Conservation (phyloP, 1,284 basidiomycete species). For the Peniophora sp. region DNA sequence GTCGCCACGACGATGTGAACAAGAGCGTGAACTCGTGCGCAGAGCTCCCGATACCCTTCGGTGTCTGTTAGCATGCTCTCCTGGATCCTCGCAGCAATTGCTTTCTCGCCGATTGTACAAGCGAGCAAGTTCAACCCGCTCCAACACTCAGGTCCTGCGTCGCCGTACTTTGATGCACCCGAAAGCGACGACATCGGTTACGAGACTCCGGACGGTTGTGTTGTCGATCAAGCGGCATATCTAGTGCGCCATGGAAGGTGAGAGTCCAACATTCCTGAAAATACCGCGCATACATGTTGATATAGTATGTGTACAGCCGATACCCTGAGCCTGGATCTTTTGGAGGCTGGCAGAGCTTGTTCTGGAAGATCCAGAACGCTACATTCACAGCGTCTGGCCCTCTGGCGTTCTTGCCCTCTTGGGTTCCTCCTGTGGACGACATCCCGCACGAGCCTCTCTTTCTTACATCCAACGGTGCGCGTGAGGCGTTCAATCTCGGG, state of each 20-base stretch:
- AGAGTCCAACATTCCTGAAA: slow-evolving; percentile 9
- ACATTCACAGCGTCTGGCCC: slow-evolving; percentile 30
- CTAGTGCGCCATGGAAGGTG: slow-evolving; percentile 35
- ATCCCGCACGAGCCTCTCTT: slow-evolving; percentile 28
- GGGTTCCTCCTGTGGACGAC: slow-evolving; percentile 33
- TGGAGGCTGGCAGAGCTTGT: slow-evolving; percentile 28
- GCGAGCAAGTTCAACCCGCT: slow-evolving; percentile 25
- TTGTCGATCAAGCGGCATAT: slow-evolving; percentile 36
- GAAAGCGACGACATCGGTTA: slow-evolving; percentile 23
- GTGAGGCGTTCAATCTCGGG: slow-evolving; percentile 31
- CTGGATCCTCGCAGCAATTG: not conserved
- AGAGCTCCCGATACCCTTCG: too few relatives aligned
- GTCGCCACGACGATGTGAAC: too few relatives aligned
- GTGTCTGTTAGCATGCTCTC: not conserved
- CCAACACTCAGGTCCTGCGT: slow-evolving; percentile 32
- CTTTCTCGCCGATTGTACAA: not conserved
- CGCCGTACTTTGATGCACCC: slow-evolving; percentile 36
- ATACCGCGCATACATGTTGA: not conserved
- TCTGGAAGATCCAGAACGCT: slow-evolving; percentile 31
- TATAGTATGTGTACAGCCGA: slow-evolving; percentile 18
- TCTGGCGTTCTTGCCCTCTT: slow-evolving; percentile 30
- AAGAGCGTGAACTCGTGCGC: too few relatives aligned
- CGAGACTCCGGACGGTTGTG: slow-evolving; percentile 26
- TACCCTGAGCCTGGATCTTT: slow-evolving; percentile 34
- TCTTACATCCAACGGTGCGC: slow-evolving; percentile 28